phyloP scores from a whole-genome alignment of 805 yeast genomes.

The Aciculoconidium aculeatum region DNA sequence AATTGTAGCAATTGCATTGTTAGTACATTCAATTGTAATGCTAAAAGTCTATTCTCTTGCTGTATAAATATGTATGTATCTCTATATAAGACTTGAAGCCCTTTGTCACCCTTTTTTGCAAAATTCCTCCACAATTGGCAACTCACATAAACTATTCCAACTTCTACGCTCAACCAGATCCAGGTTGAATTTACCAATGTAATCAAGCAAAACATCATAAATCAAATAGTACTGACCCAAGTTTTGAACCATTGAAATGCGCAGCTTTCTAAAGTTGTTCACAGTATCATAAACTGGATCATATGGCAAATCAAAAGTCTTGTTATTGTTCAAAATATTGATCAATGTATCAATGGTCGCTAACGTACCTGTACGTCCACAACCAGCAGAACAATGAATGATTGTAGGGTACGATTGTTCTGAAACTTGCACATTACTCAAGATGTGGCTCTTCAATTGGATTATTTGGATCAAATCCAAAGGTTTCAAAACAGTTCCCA shows the following conservation, averaged over 20 bases:
- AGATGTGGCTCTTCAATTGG: constrained; percentile 21
- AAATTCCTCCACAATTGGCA: constrained; percentile 10
- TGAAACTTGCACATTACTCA: constrained; percentile 5
- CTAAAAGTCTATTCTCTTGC: too few species aligned
- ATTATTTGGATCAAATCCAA: constrained; percentile 49
- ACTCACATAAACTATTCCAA: constrained; percentile 7
- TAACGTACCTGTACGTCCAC: constrained; percentile 68
- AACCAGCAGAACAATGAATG: constrained; percentile 61
- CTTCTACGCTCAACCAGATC: constrained; percentile 2
- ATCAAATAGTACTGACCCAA: constrained; percentile 48
- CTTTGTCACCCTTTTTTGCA: too few species aligned
- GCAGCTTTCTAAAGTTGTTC: constrained; percentile 42
- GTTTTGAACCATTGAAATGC: constrained; percentile 57
- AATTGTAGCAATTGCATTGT: too few species aligned
- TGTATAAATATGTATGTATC: too few species aligned
- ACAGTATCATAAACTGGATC: constrained; percentile 46
- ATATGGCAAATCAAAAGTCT: constrained; percentile 9
- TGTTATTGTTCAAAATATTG: constrained; percentile 12
- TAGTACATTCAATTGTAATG: too few species aligned
- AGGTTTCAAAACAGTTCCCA: constrained; percentile 55
- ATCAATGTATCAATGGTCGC: constrained; percentile 32
- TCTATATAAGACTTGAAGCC: too few species aligned
- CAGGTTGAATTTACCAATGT: constrained; percentile 5
- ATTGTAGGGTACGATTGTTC: constrained; percentile 22
- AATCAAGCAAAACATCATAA: constrained; percentile 34